These are phyloP conservation scores for Colletotrichum tofieldiae DNA, from an alignment of 2,329 filamentous ascomycete species.

Conservation along the genomic window DNA sequence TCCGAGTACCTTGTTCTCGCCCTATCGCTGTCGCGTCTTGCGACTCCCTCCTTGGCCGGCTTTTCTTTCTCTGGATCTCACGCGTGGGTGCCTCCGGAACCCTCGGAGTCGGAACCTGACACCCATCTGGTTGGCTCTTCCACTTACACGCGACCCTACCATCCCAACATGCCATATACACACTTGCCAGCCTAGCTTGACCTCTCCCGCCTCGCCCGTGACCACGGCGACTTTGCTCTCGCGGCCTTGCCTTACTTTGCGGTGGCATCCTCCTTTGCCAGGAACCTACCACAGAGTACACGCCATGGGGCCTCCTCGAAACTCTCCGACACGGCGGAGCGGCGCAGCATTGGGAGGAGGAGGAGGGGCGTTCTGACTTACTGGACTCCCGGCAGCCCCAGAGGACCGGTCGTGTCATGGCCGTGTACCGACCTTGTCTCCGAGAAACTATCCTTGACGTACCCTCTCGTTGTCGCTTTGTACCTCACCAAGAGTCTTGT, in stretches of 20 bases:
- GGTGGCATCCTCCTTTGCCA: neutral
- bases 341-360: neutral
- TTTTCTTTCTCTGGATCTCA: conserved; percentile 1
- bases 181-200: neutral
- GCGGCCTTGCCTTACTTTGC: conserved; percentile 3
- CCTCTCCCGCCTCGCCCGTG: conserved; percentile 2
- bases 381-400: neutral
- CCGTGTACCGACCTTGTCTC: neutral
- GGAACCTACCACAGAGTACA: conserved; percentile 4
- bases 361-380: neutral
- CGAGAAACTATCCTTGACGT: conserved; percentile 10
- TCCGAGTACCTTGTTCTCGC: neutral
- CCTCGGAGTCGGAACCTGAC: conserved; percentile 22
- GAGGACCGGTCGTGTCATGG: neutral
- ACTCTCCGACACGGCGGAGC: neutral
- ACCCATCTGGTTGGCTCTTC: conserved; percentile 1
- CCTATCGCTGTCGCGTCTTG: neutral
- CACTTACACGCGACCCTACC: conserved; percentile 25
- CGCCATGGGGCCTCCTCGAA: neutral
- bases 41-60: neutral
- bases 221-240: neutral
- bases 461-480: neutral
- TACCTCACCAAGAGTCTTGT: conserved; percentile 28
- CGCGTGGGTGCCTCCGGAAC: conserved; percentile 34
- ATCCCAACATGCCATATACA: neutral